phyloP scores from a whole-genome alignment of 495 filamentous ascomycete genomes.

The Hypoxylon fragiforme region DNA sequence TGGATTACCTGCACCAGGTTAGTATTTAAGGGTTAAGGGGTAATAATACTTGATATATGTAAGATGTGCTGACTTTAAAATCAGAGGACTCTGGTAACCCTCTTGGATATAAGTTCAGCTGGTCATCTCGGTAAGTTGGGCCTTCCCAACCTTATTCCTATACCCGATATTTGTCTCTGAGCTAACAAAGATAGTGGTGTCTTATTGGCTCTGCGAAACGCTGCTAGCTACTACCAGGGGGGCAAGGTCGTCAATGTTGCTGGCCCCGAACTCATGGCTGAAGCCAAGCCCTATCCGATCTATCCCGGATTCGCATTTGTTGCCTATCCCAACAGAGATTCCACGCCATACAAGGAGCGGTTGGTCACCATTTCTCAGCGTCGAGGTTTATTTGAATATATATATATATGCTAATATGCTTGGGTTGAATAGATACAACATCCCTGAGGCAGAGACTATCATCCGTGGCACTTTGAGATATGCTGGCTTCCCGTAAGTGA shows the following conservation, averaged over 20 bases:
- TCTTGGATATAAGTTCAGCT: constrained; percentile 94
- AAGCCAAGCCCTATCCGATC: constrained; percentile 88
- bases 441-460: constrained; percentile 80
- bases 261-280: constrained; percentile 76
- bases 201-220: constrained; percentile 80
- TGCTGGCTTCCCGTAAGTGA: not conserved
- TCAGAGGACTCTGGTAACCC: constrained; percentile 94
- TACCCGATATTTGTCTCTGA: no score
- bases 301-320: constrained; percentile 88
- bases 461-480: constrained; percentile 78
- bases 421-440: constrained; percentile 72
- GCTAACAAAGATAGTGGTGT: constrained; percentile 64
- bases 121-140: constrained; percentile 73
- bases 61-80: no score
- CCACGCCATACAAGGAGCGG: constrained; percentile 78
- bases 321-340: constrained; percentile 92
- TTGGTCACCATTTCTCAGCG: no score
- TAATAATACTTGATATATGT: no score
- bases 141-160: no score
- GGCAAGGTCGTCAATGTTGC: constrained; percentile 68
- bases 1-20: constrained; percentile 80
- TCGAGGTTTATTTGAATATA: no score
- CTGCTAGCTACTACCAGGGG: constrained; percentile 80
- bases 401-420: no score
- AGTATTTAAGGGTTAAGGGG: not conserved